A percentile compares a stretch with the other conserved stretches of the same genome.
Evolutionary conservation across 139 green algal genomes (phyloP).

Genomic region (Microglena sp.): DNA sequence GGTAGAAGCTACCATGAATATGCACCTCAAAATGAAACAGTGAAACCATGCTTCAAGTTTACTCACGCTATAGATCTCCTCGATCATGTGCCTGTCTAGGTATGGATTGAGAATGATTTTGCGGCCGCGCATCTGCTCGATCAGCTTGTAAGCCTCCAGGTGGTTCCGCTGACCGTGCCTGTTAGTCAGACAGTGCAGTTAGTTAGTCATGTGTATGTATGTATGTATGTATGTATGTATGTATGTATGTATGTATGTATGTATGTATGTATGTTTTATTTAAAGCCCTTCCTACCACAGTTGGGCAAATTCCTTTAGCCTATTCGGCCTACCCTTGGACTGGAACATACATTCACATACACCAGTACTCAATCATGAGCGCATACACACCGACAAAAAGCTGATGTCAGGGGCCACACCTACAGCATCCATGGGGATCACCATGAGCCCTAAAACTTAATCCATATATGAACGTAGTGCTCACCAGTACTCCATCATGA

Average conservation of each 20-base stretch:
- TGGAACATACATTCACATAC: background rate
- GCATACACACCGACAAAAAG: constrained; percentile 47
- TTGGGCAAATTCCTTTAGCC: background rate
- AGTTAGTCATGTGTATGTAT: background rate
- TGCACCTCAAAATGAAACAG: too few species aligned
- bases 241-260: background rate
- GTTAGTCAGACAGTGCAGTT: background rate
- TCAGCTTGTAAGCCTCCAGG: constrained; percentile 30
- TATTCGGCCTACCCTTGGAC: background rate
- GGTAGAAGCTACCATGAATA: too few species aligned
- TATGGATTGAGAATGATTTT: constrained; percentile 39
- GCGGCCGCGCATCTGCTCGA: constrained; percentile 38
- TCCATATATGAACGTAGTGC: too few species aligned
- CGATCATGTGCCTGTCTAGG: constrained; percentile 42
- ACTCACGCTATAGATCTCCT: constrained; percentile 38
- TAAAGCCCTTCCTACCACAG: background rate
- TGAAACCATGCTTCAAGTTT: too few species aligned
- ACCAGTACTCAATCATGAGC: constrained; percentile 52
- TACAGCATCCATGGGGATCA: too few species aligned
- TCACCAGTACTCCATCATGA: too few species aligned
- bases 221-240: background rate
- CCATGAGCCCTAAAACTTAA: too few species aligned
- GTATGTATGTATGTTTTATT: background rate
- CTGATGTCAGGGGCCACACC: too few species aligned
- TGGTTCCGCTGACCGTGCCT: constrained; percentile 29